These are phyloP conservation scores for Colletotrichum spinosum DNA, from an alignment of 2,329 filamentous ascomycete genomes.

Conservation along the genomic window DNA sequence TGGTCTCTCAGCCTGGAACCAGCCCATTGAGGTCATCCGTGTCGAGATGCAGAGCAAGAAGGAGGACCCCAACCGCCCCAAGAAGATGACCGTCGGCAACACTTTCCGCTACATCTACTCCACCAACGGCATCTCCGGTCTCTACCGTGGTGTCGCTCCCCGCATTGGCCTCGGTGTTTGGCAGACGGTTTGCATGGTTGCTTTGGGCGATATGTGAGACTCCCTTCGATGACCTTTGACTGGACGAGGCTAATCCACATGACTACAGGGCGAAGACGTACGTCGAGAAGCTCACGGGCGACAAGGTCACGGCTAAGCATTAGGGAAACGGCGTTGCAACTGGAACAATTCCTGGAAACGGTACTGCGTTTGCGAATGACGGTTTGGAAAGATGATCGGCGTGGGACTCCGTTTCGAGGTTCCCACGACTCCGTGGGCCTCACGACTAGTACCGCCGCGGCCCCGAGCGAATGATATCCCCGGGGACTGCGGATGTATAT, in stretches of 20 bases:
- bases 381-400: slow-evolving; percentile 13
- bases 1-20: slow-evolving; percentile 97
- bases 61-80: slow-evolving; percentile 95
- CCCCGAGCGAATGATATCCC: slow-evolving; percentile 36
- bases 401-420: slow-evolving; percentile 22
- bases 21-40: slow-evolving; percentile 99
- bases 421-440: slow-evolving; percentile 5
- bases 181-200: slow-evolving; percentile 99
- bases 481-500: slow-evolving; percentile 28
- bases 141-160: slow-evolving; percentile 95
- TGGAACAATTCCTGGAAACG: slow-evolving; percentile 38
- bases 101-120: slow-evolving; percentile 88
- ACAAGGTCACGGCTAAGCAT: slow-evolving; percentile 75
- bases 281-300: slow-evolving; percentile 74
- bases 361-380: slow-evolving; percentile 12
- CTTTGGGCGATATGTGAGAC: slow-evolving; percentile 93
- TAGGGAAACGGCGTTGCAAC: slow-evolving; percentile 58
- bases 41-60: slow-evolving; percentile 99
- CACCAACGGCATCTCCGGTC: slow-evolving; percentile 87
- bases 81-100: slow-evolving; percentile 98
- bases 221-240: background rate
- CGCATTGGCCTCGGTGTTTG: slow-evolving; percentile 96
- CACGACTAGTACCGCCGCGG: slow-evolving; percentile 10
- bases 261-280: slow-evolving; percentile 71
- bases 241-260: slow-evolving; percentile 41